Evolutionary conservation across 495 filamentous ascomycete species (phyloP).

Genomic region (Cairneyella variabilis): DNA sequence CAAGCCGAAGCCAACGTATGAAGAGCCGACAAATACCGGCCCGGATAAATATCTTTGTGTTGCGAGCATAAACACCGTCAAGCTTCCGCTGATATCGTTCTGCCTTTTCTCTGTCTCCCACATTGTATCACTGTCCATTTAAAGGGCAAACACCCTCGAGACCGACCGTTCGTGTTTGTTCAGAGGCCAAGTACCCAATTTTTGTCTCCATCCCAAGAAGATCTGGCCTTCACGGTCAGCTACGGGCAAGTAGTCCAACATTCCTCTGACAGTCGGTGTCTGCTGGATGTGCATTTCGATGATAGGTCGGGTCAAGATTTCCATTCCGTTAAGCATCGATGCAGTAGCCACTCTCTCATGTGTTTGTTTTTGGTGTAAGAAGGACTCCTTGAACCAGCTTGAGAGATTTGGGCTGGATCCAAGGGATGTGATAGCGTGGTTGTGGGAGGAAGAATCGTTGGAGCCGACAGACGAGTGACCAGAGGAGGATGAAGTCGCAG

Average conservation of each 20-base stretch:
- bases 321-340: slow-evolving; percentile 2
- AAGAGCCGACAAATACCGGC: too few species aligned
- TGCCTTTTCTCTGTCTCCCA: too few species aligned
- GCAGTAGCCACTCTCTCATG: slow-evolving; percentile 15
- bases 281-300: slow-evolving; percentile 21
- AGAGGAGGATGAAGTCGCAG: neutral
- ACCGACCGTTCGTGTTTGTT: slow-evolving; percentile 6
- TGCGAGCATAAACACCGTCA: too few species aligned
- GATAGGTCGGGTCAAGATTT: slow-evolving; percentile 16
- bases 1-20: too few species aligned
- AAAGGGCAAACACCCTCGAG: neutral
- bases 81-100: too few species aligned
- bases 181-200: slow-evolving; percentile 17
- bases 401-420: neutral
- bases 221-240: neutral
- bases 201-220: slow-evolving; percentile 18
- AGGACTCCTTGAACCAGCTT: slow-evolving; percentile 10
- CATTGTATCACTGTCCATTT: too few species aligned
- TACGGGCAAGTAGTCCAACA: slow-evolving; percentile 17
- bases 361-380: neutral
- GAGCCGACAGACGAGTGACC: slow-evolving; percentile 1
- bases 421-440: slow-evolving; percentile 1
- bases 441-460: slow-evolving; percentile 4
- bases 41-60: too few species aligned
- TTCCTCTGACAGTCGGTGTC: slow-evolving; percentile 13